phyloP scores from a whole-genome alignment of 2,329 filamentous ascomycete genomes.

The Cephalotrichum gorgonifer region DNA sequence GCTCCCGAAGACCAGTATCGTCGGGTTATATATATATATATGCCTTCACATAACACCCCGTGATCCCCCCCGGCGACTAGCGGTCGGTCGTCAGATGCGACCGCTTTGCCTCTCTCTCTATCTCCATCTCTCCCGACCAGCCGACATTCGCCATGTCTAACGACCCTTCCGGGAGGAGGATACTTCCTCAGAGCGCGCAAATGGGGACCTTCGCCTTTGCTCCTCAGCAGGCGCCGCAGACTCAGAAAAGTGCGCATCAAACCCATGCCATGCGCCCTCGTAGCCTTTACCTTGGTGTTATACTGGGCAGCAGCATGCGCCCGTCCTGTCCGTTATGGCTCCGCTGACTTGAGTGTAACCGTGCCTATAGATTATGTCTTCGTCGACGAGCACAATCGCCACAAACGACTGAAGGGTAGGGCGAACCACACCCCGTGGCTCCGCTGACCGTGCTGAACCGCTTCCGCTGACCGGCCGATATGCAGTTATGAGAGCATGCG shows the following conservation, averaged over 20 bases:
- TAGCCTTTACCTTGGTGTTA: background rate
- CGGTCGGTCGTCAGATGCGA: background rate
- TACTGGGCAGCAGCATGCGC: background rate
- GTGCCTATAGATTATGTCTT: slow-evolving; percentile 79
- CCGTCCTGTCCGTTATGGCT: background rate
- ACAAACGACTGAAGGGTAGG: slow-evolving; percentile 89
- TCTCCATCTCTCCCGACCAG: no score
- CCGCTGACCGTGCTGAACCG: background rate
- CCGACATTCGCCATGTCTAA: slow-evolving; percentile 41
- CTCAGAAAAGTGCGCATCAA: slow-evolving; percentile 37
- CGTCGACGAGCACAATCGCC: slow-evolving; percentile 95
- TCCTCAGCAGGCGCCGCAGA: slow-evolving; percentile 39
- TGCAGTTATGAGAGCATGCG: slow-evolving; percentile 90
- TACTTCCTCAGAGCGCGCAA: slow-evolving; percentile 56
- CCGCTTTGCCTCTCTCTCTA: background rate
- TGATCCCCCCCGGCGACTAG: background rate
- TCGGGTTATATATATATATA: background rate
- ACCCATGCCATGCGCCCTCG: background rate
- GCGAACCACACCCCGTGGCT: background rate
- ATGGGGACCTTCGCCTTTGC: slow-evolving; percentile 72
- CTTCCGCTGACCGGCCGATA: background rate
- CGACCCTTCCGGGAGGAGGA: slow-evolving; percentile 49
- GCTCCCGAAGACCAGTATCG: background rate
- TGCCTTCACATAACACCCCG: background rate
- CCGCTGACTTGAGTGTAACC: slow-evolving; percentile 17